Conservation (phyloP, 2,329 filamentous ascomycete species). For the Karstenula rhodostoma region DNA sequence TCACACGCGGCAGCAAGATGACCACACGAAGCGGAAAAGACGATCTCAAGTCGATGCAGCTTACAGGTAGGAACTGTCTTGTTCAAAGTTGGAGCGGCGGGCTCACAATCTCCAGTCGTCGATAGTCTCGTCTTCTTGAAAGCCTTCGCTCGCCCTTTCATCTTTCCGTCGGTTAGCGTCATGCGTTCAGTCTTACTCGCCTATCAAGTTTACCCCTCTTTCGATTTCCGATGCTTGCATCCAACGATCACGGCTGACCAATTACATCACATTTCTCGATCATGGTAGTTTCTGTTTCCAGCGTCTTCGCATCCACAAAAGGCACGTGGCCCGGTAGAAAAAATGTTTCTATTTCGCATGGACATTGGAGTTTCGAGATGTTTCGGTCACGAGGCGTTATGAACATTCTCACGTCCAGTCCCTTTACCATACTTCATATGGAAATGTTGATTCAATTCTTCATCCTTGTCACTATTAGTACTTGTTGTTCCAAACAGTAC, state of each 20-base stretch:
- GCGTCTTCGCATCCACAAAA: not conserved
- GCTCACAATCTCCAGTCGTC: constrained; percentile 3
- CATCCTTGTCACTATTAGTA: not conserved
- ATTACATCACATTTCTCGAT: not conserved
- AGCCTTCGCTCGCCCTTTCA: not conserved
- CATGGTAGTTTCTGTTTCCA: not conserved
- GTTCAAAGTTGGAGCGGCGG: not conserved
- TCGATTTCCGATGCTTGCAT: not conserved
- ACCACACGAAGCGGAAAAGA: constrained; percentile 47
- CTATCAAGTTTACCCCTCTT: not conserved
- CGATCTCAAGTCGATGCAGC: constrained; percentile 46
- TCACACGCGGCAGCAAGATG: constrained; percentile 45
- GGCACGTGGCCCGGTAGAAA: not conserved
- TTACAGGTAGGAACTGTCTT: constrained; percentile 40
- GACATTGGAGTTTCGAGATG: not conserved
- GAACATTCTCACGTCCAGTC: not conserved
- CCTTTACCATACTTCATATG: not conserved
- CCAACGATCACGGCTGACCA: not conserved
- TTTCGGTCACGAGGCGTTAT: not conserved
- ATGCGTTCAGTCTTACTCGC: not conserved
- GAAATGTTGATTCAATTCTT: not conserved
- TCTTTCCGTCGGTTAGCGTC: not conserved
- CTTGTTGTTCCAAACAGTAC: not conserved
- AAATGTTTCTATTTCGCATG: not conserved
- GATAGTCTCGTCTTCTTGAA: not conserved